A percentile compares a stretch with the other conserved stretches of the same genome.
phyloP scores from a whole-genome alignment of 345 rosid species.

The Pugionium dolabratum region DNA sequence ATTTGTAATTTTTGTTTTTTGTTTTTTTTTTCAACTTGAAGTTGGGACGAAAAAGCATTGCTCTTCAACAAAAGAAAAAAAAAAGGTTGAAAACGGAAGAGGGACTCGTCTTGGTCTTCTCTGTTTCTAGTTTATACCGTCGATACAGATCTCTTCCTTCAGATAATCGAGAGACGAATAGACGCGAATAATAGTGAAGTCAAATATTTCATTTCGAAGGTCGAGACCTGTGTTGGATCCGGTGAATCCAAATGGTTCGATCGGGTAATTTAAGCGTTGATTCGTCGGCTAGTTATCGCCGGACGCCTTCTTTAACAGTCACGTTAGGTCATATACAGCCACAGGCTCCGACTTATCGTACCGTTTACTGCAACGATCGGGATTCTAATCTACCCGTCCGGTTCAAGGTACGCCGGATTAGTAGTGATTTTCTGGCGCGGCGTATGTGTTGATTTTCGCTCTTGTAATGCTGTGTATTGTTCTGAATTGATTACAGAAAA shows the following conservation, averaged over 20 bases:
- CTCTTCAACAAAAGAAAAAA: not conserved
- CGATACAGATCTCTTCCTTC: slow-evolving; percentile 33
- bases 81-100: slow-evolving; percentile 38
- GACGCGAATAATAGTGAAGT: slow-evolving; percentile 15
- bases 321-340: slow-evolving; percentile 94
- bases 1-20: too few relatives aligned
- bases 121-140: slow-evolving; percentile 30
- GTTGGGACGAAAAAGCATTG: slow-evolving; percentile 25
- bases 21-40: slow-evolving; percentile 18
- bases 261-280: slow-evolving; percentile 49
- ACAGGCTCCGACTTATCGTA: slow-evolving; percentile 92
- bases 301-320: slow-evolving; percentile 61
- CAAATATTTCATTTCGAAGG: slow-evolving; percentile 3
- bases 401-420: slow-evolving; percentile 61
- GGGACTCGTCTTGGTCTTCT: slow-evolving; percentile 36
- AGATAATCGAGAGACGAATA: not conserved
- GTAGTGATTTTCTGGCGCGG: not conserved
- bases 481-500: not conserved
- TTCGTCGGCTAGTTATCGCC: slow-evolving; percentile 47
- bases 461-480: not conserved
- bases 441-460: not conserved
- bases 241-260: slow-evolving; percentile 49
- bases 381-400: slow-evolving; percentile 80
- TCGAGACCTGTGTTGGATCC: slow-evolving; percentile 33
- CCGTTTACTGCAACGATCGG: slow-evolving; percentile 90